Conservation (phyloP, 2,329 filamentous ascomycete genomes). For the Pseudogymnoascus sp. region DNA sequence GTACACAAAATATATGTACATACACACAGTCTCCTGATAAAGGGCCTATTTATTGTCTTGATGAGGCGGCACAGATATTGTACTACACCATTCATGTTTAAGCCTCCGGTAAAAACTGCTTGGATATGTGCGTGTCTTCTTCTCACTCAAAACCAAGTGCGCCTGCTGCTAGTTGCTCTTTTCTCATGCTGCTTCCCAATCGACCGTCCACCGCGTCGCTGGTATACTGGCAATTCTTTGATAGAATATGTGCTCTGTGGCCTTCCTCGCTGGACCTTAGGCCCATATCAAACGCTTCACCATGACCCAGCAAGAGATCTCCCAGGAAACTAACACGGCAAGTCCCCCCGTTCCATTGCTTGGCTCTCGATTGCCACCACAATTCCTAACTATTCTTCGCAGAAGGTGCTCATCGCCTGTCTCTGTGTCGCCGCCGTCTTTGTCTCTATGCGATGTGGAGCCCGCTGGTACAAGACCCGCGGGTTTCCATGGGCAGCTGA, state of each 20-base stretch:
- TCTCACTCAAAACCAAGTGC: not conserved
- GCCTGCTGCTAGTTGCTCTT: not conserved
- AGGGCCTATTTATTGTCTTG: not conserved
- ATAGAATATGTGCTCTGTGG: not conserved
- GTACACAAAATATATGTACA: not conserved
- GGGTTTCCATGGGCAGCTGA: constrained; percentile 16
- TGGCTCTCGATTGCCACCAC: not conserved
- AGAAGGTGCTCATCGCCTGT: constrained; percentile 19
- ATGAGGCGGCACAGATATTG: not conserved
- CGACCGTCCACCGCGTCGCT: not conserved
- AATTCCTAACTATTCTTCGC: not conserved
- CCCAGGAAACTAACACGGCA: not conserved
- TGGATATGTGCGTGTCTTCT: not conserved
- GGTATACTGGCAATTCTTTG: not conserved
- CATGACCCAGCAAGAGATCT: not conserved
- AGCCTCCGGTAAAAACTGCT: not conserved
- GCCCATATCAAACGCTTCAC: not conserved
- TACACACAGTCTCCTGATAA: not conserved
- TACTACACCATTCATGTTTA: not conserved
- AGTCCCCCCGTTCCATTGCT: not conserved
- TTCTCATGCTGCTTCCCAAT: not conserved
- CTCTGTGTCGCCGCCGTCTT: constrained; percentile 15
- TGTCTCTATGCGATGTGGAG: constrained; percentile 15
- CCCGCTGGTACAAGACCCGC: constrained; percentile 17
- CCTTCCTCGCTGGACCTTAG: not conserved